These are phyloP conservation scores for Acmispon strigosus DNA, from an alignment of 306 rosid species.

Conservation along the genomic window DNA sequence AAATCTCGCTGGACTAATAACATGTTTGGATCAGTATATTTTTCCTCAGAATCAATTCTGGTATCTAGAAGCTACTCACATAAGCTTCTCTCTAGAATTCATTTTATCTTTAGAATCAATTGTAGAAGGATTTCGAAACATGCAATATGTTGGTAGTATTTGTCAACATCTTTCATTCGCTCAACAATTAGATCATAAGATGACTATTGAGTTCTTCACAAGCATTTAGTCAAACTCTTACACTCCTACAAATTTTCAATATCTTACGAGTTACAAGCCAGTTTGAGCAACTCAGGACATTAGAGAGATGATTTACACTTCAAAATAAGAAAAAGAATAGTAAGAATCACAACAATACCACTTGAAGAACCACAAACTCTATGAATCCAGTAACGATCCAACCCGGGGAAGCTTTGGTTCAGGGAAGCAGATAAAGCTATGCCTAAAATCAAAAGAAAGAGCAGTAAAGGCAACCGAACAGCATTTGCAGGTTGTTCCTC, in stretches of 20 bases:
- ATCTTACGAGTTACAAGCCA: neutral
- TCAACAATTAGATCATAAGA: neutral
- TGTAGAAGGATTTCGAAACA: too few relatives aligned
- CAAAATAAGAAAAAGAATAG: slow-evolving; percentile 68
- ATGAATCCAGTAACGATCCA: slow-evolving; percentile 82
- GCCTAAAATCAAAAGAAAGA: slow-evolving; percentile 48
- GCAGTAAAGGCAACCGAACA: slow-evolving; percentile 57
- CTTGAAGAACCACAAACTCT: slow-evolving; percentile 84
- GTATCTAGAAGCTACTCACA: too few relatives aligned
- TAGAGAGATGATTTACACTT: slow-evolving; percentile 57
- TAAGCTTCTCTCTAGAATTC: too few relatives aligned
- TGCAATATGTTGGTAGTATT: too few relatives aligned
- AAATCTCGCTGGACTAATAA: slow-evolving; percentile 1
- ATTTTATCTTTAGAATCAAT: too few relatives aligned
- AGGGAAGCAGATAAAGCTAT: slow-evolving; percentile 43
- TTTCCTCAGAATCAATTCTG: too few relatives aligned
- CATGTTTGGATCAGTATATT: neutral
- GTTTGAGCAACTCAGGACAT: slow-evolving; percentile 30
- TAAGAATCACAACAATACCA: slow-evolving; percentile 53
- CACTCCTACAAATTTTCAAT: neutral
- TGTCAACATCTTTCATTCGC: neutral
- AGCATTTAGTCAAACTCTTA: neutral
- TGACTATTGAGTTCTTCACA: neutral
- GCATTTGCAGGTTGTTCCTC: slow-evolving; percentile 40
- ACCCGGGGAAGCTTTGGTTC: slow-evolving; percentile 46